Conservation (phyloP, 78 protist genomes). For the Planoprotostelium fungivorum region DNA sequence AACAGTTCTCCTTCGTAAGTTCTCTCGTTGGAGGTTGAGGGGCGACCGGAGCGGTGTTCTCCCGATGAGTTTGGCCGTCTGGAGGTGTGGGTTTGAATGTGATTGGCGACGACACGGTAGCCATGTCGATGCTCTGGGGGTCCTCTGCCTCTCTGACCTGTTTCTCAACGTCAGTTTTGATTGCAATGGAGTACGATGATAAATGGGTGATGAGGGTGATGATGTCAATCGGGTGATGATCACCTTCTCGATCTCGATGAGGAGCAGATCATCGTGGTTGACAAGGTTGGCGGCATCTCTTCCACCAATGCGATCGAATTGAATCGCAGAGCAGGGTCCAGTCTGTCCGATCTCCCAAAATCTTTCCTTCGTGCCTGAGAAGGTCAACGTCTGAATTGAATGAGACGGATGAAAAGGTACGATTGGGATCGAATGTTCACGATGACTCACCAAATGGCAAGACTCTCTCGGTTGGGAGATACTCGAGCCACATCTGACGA, state of each 20-base stretch:
- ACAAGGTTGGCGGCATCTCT: constrained; percentile 80
- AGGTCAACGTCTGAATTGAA: not conserved
- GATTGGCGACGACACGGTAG: constrained; percentile 98
- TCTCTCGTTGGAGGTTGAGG: too few species aligned
- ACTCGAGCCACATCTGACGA: constrained; percentile 76
- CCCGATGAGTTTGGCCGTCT: too few species aligned
- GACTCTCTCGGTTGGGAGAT: constrained; percentile 84
- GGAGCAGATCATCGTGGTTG: constrained; percentile 92
- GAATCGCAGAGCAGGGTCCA: constrained; percentile 98
- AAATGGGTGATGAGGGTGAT: too few species aligned
- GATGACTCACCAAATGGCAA: constrained; percentile 63
- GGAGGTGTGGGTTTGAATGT: constrained; percentile 91
- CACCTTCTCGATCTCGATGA: constrained; percentile 96
- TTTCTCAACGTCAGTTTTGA: too few species aligned
- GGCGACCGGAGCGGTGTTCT: too few species aligned
- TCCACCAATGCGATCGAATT: constrained; percentile 94
- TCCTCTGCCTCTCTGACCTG: constrained; percentile 74
- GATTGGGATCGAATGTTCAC: not conserved
- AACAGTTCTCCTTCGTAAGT: too few species aligned
- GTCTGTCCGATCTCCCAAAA: constrained; percentile 97
- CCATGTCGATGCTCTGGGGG: constrained; percentile 81
- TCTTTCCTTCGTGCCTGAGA: constrained; percentile 82
- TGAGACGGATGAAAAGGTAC: not conserved
- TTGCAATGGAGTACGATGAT: too few species aligned
- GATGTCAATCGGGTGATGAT: constrained; percentile 96